These are phyloP conservation scores for Wilcoxina mikolae DNA, from an alignment of 495 filamentous ascomycete species.

Conservation along the genomic window DNA sequence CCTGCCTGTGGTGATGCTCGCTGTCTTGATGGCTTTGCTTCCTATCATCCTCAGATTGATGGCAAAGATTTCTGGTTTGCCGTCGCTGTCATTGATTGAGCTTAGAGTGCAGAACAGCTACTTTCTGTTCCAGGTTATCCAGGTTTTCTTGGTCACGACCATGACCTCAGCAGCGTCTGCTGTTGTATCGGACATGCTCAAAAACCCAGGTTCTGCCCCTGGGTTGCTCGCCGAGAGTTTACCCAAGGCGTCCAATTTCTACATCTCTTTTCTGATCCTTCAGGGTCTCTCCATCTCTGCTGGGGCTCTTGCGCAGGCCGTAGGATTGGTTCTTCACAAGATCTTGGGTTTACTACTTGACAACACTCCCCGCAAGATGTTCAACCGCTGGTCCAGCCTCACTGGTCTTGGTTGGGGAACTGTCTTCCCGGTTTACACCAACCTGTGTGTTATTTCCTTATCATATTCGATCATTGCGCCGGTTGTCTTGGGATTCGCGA, in stretches of 20 bases:
- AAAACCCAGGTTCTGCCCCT: conserved; percentile 45
- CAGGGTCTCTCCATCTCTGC: conserved; percentile 78
- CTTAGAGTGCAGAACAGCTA: conserved; percentile 80
- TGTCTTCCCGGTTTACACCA: conserved; percentile 70
- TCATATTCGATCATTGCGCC: conserved; percentile 86
- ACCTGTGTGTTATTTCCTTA: conserved; percentile 73
- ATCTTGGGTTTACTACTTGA: conserved; percentile 55
- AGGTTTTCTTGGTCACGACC: conserved; percentile 85
- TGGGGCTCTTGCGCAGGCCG: conserved; percentile 58
- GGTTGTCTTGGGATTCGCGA: conserved; percentile 72
- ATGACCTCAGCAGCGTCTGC: conserved; percentile 60
- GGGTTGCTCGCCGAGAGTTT: conserved; percentile 57
- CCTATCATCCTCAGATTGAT: conserved; percentile 64
- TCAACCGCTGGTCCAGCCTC: conserved; percentile 45
- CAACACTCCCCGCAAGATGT: conserved; percentile 43
- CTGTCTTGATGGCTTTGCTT: conserved; percentile 78
- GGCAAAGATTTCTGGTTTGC: conserved; percentile 67
- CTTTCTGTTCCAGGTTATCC: conserved; percentile 88
- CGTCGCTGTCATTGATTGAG: conserved; percentile 64
- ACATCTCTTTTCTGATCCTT: conserved; percentile 86
- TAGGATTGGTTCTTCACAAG: conserved; percentile 60
- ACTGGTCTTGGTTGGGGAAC: conserved; percentile 72
- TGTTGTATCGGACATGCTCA: conserved; percentile 44
- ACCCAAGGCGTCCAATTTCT: conserved; percentile 79
- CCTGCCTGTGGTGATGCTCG: conserved; percentile 61